Evolutionary conservation across 176 grass and related monocot genomes (phyloP).

Genomic region (Juncus inflexus): DNA sequence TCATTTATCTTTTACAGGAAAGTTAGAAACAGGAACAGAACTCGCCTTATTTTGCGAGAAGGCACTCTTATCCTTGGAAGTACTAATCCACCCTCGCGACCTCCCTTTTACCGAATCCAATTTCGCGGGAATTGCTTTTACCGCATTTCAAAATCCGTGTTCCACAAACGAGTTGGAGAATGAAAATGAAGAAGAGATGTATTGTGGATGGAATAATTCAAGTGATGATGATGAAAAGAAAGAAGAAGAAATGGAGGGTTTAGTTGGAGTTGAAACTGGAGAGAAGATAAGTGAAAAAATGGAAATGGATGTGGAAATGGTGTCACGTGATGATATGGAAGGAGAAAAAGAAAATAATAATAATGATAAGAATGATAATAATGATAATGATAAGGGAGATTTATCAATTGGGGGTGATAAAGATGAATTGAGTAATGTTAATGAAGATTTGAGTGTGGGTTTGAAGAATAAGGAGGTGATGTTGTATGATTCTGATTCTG

Average conservation of each 20-base stretch:
- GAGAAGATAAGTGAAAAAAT: constrained; percentile 11
- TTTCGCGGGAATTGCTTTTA: constrained; percentile 2
- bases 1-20: constrained; percentile 53
- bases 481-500: constrained; percentile 56
- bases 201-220: constrained; percentile 41
- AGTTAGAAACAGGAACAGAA: constrained; percentile 55
- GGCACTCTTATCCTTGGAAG: constrained; percentile 71
- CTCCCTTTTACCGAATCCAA: constrained; percentile 41
- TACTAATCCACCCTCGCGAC: constrained; percentile 73
- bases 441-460: constrained; percentile 8
- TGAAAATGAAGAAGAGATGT: constrained; percentile 30
- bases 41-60: constrained; percentile 53
- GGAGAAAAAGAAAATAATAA: constrained; percentile 19
- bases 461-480: constrained; percentile 24
- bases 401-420: constrained; percentile 5
- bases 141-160: not conserved
- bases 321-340: no score
- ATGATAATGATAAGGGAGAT: constrained; percentile 12
- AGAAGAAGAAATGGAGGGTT: constrained; percentile 18
- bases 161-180: constrained; percentile 30
- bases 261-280: constrained; percentile 12
- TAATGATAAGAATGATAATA: constrained; percentile 4
- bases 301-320: constrained; percentile 28
- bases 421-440: constrained; percentile 7
- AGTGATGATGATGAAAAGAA: constrained; percentile 40